Conservation (phyloP, 352 stramenopile species). For the Lagenidium sp. region DNA sequence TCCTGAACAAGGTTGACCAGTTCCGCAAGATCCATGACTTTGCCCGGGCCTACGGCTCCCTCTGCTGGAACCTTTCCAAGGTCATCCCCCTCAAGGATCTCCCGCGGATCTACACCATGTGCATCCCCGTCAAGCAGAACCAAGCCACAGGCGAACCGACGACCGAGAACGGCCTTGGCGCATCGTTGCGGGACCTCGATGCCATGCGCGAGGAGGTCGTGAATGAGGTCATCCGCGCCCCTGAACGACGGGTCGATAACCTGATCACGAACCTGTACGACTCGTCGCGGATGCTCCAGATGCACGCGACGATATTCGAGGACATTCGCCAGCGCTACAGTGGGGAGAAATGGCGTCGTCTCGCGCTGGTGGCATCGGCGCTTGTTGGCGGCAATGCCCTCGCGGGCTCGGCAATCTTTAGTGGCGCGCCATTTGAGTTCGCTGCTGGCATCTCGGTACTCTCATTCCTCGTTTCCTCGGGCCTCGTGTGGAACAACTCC, state of each 20-base stretch:
- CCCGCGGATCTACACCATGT: slow-evolving; percentile 99
- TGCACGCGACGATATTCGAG: slow-evolving; percentile 90
- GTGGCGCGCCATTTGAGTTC: slow-evolving; percentile 72
- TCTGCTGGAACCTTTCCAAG: slow-evolving; percentile 99
- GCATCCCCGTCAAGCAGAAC: slow-evolving; percentile 85
- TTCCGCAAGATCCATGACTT: slow-evolving; percentile 99
- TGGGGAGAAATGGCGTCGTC: slow-evolving; percentile 72
- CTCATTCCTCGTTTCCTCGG: slow-evolving; percentile 69
- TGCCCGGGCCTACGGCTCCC: slow-evolving; percentile 96
- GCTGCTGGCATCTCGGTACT: slow-evolving; percentile 71
- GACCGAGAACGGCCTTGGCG: slow-evolving; percentile 44
- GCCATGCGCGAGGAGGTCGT: slow-evolving; percentile 96
- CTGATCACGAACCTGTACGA: slow-evolving; percentile 98
- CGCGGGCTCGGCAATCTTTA: slow-evolving; percentile 67
- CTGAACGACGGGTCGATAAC: slow-evolving; percentile 98
- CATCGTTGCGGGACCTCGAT: slow-evolving; percentile 92
- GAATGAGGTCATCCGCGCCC: slow-evolving; percentile 95
- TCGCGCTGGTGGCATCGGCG: slow-evolving; percentile 48
- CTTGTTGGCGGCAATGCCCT: slow-evolving; percentile 71
- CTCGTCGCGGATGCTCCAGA: slow-evolving; percentile 87
- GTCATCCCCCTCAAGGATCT: slow-evolving; percentile 99
- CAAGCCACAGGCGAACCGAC: slow-evolving; percentile 24
- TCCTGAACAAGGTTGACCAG: slow-evolving; percentile 99
- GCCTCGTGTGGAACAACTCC: slow-evolving; percentile 87
- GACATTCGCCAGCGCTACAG: slow-evolving; percentile 70